phyloP scores from a whole-genome alignment of 257 asterid genomes.

The Jaltomata sinuosa region DNA sequence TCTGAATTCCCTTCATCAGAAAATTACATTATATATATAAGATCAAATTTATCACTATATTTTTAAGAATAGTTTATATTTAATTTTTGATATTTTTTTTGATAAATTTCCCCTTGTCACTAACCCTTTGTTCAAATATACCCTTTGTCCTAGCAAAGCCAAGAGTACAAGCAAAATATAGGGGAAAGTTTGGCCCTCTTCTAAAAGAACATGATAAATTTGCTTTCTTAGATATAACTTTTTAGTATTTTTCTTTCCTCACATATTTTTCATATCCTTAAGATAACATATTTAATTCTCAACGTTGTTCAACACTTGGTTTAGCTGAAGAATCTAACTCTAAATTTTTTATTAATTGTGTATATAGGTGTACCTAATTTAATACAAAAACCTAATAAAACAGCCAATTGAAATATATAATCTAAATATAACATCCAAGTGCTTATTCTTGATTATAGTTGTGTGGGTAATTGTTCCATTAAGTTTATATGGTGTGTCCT shows the following conservation, averaged over 20 bases:
- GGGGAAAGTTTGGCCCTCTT: too few relatives aligned
- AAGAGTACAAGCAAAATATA: too few relatives aligned
- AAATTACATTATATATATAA: too few relatives aligned
- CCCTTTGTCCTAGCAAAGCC: too few relatives aligned
- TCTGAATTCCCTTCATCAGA: background rate
- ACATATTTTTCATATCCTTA: background rate
- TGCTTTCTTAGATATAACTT: background rate
- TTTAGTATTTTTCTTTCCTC: background rate
- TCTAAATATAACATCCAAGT: background rate
- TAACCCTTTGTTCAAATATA: too few relatives aligned
- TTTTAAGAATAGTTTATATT: too few relatives aligned
- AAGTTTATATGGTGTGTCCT: background rate
- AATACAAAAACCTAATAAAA: background rate
- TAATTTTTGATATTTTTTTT: too few relatives aligned
- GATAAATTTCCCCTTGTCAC: too few relatives aligned
- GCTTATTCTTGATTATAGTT: background rate
- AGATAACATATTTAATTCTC: background rate
- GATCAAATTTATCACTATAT: too few relatives aligned
- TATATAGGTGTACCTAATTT: background rate
- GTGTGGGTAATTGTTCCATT: background rate
- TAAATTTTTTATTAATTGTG: too few relatives aligned
- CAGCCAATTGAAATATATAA: background rate
- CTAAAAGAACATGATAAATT: background rate
- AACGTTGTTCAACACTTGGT: background rate
- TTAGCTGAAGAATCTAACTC: background rate